A percentile compares a stretch with the other conserved stretches of the same genome.
Evolutionary conservation across 805 yeast species (phyloP).

Genomic region (Metschnikowia aberdeeniae): DNA sequence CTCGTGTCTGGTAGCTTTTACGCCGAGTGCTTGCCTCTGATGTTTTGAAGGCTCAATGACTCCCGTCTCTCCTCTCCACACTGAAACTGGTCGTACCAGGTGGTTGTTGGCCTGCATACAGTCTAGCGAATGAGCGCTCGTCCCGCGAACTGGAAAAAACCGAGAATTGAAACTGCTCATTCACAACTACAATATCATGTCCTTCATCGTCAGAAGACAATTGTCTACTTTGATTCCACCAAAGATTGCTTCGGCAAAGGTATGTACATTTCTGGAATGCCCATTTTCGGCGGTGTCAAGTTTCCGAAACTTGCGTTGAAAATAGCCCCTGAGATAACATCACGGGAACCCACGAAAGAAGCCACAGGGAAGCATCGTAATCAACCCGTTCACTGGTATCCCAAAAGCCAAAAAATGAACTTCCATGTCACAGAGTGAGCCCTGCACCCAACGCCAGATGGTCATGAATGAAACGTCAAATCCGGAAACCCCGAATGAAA

Average conservation of each 20-base stretch:
- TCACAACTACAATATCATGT: conserved; percentile 43
- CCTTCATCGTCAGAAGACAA: conserved; percentile 85
- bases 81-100: too few relatives aligned
- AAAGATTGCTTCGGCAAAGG: conserved; percentile 94
- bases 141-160: conserved; percentile 17
- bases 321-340: neutral
- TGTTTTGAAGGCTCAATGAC: too few relatives aligned
- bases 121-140: conserved; percentile 21
- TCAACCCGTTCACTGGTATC: too few relatives aligned
- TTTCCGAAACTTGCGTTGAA: neutral
- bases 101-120: conserved; percentile 5
- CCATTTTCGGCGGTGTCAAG: neutral
- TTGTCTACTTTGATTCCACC: conserved; percentile 97
- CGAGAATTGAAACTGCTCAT: conserved; percentile 8
- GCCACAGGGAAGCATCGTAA: too few relatives aligned
- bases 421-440: too few relatives aligned
- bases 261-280: conserved; percentile 34
- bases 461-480: too few relatives aligned
- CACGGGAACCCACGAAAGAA: neutral
- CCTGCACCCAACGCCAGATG: too few relatives aligned
- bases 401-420: too few relatives aligned
- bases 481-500: too few relatives aligned
- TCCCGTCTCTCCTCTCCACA: too few relatives aligned
- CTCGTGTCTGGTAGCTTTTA: too few relatives aligned
- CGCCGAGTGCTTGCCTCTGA: too few relatives aligned